phyloP scores from a whole-genome alignment of 495 filamentous ascomycete genomes.

The Glonium stellatum region DNA sequence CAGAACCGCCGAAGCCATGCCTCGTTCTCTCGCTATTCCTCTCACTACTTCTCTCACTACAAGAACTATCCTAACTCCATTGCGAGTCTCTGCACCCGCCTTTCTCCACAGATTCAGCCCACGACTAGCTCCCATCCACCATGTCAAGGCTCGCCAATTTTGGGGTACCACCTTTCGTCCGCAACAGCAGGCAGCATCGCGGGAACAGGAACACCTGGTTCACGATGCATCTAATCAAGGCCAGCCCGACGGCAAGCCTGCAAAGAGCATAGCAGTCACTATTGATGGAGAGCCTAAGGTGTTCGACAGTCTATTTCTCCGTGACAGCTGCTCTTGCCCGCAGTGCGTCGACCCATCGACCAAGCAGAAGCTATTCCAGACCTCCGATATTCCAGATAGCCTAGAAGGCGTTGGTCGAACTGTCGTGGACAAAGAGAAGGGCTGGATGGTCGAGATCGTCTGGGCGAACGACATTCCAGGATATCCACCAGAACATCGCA shows the following conservation, averaged over 20 bases:
- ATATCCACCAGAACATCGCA: conserved; percentile 41
- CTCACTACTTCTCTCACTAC: too few species aligned
- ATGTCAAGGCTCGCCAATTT: conserved; percentile 5
- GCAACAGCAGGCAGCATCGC: neutral
- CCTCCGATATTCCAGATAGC: conserved; percentile 56
- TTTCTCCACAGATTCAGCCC: neutral
- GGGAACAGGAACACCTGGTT: conserved; percentile 18
- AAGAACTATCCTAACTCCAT: neutral
- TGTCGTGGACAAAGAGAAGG: conserved; percentile 22
- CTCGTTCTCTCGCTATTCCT: conserved; percentile 12
- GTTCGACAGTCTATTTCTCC: conserved; percentile 49
- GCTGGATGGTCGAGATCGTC: conserved; percentile 45
- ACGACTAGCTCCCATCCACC: neutral
- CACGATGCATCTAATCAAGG: conserved; percentile 23
- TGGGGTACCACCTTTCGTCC: conserved; percentile 4
- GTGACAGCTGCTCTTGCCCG: conserved; percentile 69
- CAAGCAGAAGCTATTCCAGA: conserved; percentile 74
- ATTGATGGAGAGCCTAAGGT: conserved; percentile 22
- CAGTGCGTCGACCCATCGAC: conserved; percentile 69
- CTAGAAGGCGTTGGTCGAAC: conserved; percentile 36
- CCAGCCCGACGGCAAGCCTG: conserved; percentile 24
- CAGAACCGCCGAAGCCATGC: neutral
- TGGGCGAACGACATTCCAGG: conserved; percentile 57
- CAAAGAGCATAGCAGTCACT: conserved; percentile 21
- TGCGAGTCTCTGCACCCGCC: conserved; percentile 7